Evolutionary conservation across 1,284 basidiomycete species (phyloP), one percentile per base, ranked within the genome.

Genomic region (Vanrija sp.): DNA sequence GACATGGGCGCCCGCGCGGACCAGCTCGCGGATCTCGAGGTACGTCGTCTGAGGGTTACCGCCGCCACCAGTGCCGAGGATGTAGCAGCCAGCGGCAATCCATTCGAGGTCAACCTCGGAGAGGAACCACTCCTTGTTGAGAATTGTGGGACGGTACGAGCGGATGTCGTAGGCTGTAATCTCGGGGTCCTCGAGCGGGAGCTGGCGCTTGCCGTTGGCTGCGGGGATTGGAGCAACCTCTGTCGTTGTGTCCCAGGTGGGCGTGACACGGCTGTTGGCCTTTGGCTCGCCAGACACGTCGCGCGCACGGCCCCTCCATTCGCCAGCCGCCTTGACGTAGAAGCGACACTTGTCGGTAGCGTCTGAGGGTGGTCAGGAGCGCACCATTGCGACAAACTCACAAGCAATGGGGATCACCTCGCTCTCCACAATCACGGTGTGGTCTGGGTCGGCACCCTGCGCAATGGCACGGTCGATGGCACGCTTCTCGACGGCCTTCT

Each of bases 381-480:
- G 9, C 1, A 14, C 12, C 2, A 1, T 2, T 2, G 15, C 8
- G 9, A 14, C 8, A 14, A 9, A 31, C 31, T 31, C 31, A 31
- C 31, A 71, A 18, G 68, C 67, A 24, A 72, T 64, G 4, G 70
- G 70, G 36, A 71, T 66, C 20, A 57, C 63, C 51, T 75, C 75
- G 9, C 80, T 76, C 54, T 83, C 81, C 1, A 80, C 79, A n/a
- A 84, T 71, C 45, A 73, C 69, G 8, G 77, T 73, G 41, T 56
- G 75, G 50, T 66, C 65, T 5, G 68, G 66, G 43, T 78, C 75
- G 0, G 81, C 81, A 10, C 82, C 82, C 6, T 75, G 72, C 12
- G 66, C 67, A 4, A 81, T 69, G 0, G 81, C 80, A 37, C 76
- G 76, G 35, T 69, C 63, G 6, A 82, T 77, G 0, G 82, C 81